Base-by-base conservation (phyloP, 2,329 filamentous ascomycete species). In the Zymoseptoria passerinii region DNA sequence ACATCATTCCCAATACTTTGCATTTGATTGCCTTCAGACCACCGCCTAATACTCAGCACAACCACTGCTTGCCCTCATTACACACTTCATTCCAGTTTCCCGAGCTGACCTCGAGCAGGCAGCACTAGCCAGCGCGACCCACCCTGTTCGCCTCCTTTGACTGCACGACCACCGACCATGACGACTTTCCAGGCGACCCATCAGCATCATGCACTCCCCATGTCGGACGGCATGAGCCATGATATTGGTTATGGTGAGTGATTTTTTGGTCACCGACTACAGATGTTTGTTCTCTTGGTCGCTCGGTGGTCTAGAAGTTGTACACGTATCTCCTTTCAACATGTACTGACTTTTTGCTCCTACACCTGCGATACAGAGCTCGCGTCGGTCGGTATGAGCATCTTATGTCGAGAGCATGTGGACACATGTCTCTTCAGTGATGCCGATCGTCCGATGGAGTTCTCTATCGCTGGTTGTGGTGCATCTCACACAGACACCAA, bases 241-340 rank as follows among this genome's bases (percentile, higher is more conserved):
- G 55, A 63, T 29, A 20, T 56, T 48, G 57, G 50, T 10, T 61
- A 65, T 54, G 63, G 63, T 65, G 57, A 54, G 59, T 57, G 2
- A 23, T 51, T n/a, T 44, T 13, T 16, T 44, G 35, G n/a, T 44
- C 35, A 40, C 35, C 35, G 10, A 40, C 5, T 16, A 40, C 35
- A 40, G 35, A 40, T 40, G 6, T 40, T 40, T 40, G 35, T 40
- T 40, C 35, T 16, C 13, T 16, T 40, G 9, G 10, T 13, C 35
- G 35, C 13, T 44, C 13, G 35, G 13, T 44, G 35, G 13, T 16
- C n/a, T 44, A 44, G 35, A 16, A 44, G 35, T 44, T n/a, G 35
- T 44, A 44, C 35, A 44, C 35, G 35, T n/a, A 44, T 44, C 4
- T 7, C 35, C 35, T 6, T 44, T 44, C 35, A 7, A 16, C 35